phyloP scores from a whole-genome alignment of 805 yeast species.

The Starmerella bombicola region DNA sequence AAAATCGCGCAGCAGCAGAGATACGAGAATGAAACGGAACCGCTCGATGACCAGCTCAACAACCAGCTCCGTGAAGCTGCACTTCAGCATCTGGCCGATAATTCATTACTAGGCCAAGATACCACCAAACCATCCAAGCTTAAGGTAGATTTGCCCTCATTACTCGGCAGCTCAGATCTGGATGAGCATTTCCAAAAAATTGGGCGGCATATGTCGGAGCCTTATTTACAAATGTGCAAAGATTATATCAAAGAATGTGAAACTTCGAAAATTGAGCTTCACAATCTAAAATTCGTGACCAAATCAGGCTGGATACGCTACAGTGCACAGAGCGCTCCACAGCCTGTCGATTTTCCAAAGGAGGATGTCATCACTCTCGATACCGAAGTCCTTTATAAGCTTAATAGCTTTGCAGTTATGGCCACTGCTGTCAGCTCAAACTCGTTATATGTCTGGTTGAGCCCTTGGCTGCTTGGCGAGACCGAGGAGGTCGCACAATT shows the following conservation, averaged over 20 bases:
- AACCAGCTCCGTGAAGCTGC: slow-evolving; percentile 9
- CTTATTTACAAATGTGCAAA: slow-evolving; percentile 44
- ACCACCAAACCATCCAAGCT: slow-evolving; percentile 15
- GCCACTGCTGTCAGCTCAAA: slow-evolving; percentile 64
- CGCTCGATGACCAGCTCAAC: not conserved
- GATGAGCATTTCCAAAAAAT: slow-evolving; percentile 72
- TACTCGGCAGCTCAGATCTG: slow-evolving; percentile 52
- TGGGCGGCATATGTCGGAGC: slow-evolving; percentile 47
- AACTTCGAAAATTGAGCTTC: not conserved
- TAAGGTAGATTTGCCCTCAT: slow-evolving; percentile 40
- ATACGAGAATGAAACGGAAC: not conserved
- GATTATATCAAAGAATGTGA: slow-evolving; percentile 29
- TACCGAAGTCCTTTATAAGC: slow-evolving; percentile 72
- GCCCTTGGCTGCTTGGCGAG: slow-evolving; percentile 62
- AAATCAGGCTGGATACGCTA: slow-evolving; percentile 77
- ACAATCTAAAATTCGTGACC: not conserved
- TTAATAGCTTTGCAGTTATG: slow-evolving; percentile 60
- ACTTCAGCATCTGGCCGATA: slow-evolving; percentile 13
- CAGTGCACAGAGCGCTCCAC: slow-evolving; percentile 35
- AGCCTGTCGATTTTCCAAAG: slow-evolving; percentile 50
- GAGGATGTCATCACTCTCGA: slow-evolving; percentile 74
- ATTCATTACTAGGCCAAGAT: slow-evolving; percentile 16
- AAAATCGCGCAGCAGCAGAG: not conserved
- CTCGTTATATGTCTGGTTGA: slow-evolving; percentile 94
- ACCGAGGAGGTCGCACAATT: slow-evolving; percentile 41